Percentiles rank a stretch among this genome's conserved stretches.
Evolutionary conservation across 169 alveolate genomes (phyloP).

Genomic region (Cryptosporidium sp.): DNA sequence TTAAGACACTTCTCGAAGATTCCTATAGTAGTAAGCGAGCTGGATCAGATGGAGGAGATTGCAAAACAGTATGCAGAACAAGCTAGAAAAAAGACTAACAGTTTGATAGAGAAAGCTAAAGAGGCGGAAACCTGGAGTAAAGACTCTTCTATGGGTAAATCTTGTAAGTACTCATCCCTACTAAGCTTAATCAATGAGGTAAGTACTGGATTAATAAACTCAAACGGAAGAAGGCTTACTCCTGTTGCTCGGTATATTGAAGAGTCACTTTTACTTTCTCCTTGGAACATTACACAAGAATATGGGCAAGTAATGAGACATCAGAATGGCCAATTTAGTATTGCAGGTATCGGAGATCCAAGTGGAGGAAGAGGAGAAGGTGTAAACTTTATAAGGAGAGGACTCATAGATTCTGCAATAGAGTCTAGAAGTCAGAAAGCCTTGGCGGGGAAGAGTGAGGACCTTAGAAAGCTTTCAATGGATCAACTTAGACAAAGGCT

Average conservation of each 20-base stretch:
- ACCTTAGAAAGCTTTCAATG: conserved; percentile 88
- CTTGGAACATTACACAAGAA: conserved; percentile 88
- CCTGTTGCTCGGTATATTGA: conserved; percentile 83
- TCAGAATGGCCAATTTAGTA: conserved; percentile 87
- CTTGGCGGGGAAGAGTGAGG: conserved; percentile 83
- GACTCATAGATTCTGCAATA: conserved; percentile 75
- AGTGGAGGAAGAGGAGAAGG: conserved; percentile 92
- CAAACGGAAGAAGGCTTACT: conserved; percentile 73
- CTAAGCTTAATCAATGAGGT: conserved; percentile 43
- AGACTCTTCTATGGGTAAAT: not conserved
- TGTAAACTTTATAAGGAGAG: conserved; percentile 83
- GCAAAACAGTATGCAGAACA: conserved; percentile 54
- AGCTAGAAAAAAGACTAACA: conserved; percentile 41
- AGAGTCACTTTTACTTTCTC: conserved; percentile 85
- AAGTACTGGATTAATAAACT: conserved; percentile 64
- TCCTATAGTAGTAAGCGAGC: conserved; percentile 69
- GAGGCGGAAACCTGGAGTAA: not conserved
- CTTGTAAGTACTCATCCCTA: not conserved
- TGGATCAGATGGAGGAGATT: conserved; percentile 69
- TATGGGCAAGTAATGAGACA: conserved; percentile 84
- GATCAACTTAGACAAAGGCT: conserved; percentile 85
- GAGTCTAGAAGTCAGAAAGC: conserved; percentile 76
- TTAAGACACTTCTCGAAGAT: conserved; percentile 60
- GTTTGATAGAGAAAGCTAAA: not conserved
- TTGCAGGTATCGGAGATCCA: conserved; percentile 88